These are phyloP conservation scores for Globisporangium canariense DNA, from an alignment of 352 stramenopile species.

Conservation along the genomic window DNA sequence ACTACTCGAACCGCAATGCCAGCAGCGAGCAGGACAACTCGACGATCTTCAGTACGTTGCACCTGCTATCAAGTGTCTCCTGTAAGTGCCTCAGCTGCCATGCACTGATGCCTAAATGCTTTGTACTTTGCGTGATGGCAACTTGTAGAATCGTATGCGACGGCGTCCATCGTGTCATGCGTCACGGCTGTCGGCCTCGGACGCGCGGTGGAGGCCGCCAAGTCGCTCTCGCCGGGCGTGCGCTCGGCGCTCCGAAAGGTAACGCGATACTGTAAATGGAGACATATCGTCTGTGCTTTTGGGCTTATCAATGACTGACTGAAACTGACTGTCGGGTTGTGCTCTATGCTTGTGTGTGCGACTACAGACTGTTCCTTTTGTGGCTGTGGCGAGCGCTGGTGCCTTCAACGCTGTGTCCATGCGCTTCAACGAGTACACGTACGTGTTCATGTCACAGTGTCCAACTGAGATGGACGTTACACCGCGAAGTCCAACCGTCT, in stretches of 20 bases:
- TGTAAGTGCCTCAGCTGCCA: background rate
- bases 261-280: background rate
- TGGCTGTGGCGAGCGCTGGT: conserved; percentile 78
- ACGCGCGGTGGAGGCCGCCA: conserved; percentile 72
- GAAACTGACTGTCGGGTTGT: background rate
- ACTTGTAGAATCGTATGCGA: conserved; percentile 68
- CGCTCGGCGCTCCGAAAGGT: conserved; percentile 69
- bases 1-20: conserved; percentile 87
- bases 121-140: conserved; percentile 1
- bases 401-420: conserved; percentile 87
- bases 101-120: background rate
- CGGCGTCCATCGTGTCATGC: conserved; percentile 75
- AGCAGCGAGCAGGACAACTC: conserved; percentile 74
- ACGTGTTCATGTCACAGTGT: conserved; percentile 17
- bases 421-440: conserved; percentile 86
- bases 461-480: background rate
- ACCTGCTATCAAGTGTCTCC: background rate
- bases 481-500: background rate
- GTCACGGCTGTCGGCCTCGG: conserved; percentile 71
- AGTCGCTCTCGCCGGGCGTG: conserved; percentile 59
- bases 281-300: background rate
- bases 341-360: background rate
- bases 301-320: background rate
- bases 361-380: conserved; percentile 74
- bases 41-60: conserved; percentile 66